Evolutionary conservation across 441 rosid species (phyloP).

Genomic region (Pelargonium fulgidum): DNA sequence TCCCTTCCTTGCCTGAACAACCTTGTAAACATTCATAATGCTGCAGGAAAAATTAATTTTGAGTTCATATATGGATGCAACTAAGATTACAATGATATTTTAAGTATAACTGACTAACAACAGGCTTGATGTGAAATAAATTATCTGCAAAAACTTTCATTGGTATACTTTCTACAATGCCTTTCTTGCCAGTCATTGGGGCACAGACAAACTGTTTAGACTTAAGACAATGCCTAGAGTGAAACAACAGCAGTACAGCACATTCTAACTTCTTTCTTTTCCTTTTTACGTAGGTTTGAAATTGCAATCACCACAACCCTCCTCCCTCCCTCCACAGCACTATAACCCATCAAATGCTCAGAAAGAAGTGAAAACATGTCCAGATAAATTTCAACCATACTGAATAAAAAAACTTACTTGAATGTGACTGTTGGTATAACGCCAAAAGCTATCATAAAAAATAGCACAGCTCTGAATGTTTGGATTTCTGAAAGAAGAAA

Average conservation of each 20-base stretch:
- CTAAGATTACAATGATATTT: neutral
- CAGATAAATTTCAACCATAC: constrained; percentile 7
- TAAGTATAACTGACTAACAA: neutral
- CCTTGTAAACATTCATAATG: constrained; percentile 55
- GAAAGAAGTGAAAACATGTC: neutral
- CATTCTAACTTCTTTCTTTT: neutral
- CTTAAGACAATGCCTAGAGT: neutral
- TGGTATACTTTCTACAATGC: too few relatives aligned
- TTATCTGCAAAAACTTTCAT: neutral
- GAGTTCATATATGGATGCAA: neutral
- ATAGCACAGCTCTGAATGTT: constrained; percentile 20
- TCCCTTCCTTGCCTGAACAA: constrained; percentile 71
- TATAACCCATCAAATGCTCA: neutral
- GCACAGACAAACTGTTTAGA: constrained; percentile 7
- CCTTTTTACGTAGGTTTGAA: neutral
- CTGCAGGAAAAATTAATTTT: constrained; percentile 37
- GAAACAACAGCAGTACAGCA: neutral
- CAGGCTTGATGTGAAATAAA: neutral
- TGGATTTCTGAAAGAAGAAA: constrained; percentile 21
- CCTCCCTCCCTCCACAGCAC: neutral
- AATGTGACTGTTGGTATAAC: constrained; percentile 25
- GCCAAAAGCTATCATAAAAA: constrained; percentile 24
- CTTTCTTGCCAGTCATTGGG: neutral
- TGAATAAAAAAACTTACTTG: constrained; percentile 18
- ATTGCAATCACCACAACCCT: neutral